Percentiles rank a stretch among this genome's conserved stretches.
phyloP scores from a whole-genome alignment of 768 basidiomycete species.

The Russula griseocarnosa region DNA sequence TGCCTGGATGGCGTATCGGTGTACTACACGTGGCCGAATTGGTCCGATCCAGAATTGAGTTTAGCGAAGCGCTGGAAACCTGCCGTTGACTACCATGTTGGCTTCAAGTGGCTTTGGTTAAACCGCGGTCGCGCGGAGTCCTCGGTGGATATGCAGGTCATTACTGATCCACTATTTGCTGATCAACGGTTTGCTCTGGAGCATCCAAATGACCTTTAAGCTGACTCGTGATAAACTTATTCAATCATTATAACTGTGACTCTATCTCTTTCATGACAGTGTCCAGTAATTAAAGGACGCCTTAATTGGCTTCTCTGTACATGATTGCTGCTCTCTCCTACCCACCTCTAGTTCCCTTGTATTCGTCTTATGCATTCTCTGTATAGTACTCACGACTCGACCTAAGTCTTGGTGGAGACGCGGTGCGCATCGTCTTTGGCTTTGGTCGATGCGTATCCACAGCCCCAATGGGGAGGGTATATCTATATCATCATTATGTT shows the following conservation, averaged over 20 bases:
- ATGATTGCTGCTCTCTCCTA: neutral
- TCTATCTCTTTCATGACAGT: neutral
- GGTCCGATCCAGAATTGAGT: conserved; percentile 41
- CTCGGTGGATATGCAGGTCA: conserved; percentile 36
- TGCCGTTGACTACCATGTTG: conserved; percentile 44
- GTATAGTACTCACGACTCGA: conserved; percentile 31
- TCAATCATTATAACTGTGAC: neutral
- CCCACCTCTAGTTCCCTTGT: neutral
- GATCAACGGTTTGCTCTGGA: conserved; percentile 37
- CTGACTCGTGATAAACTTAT: too few species aligned
- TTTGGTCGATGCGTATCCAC: conserved; percentile 90
- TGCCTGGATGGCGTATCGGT: conserved; percentile 42
- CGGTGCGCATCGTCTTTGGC: conserved; percentile 33
- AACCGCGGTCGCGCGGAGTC: conserved; percentile 33
- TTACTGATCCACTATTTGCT: conserved; percentile 40
- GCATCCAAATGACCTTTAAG: neutral
- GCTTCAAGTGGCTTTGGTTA: conserved; percentile 51
- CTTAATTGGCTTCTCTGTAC: neutral
- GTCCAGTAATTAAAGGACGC: neutral
- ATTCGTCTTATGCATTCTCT: conserved; percentile 19
- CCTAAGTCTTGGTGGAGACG: conserved; percentile 17
- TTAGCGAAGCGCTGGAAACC: conserved; percentile 44
- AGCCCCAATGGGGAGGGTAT: conserved; percentile 83
- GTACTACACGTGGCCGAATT: conserved; percentile 46
- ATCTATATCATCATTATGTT: conserved; percentile 43